phyloP scores from a whole-genome alignment of 139 green algal genomes.

The Pedinophyceae sp. region DNA sequence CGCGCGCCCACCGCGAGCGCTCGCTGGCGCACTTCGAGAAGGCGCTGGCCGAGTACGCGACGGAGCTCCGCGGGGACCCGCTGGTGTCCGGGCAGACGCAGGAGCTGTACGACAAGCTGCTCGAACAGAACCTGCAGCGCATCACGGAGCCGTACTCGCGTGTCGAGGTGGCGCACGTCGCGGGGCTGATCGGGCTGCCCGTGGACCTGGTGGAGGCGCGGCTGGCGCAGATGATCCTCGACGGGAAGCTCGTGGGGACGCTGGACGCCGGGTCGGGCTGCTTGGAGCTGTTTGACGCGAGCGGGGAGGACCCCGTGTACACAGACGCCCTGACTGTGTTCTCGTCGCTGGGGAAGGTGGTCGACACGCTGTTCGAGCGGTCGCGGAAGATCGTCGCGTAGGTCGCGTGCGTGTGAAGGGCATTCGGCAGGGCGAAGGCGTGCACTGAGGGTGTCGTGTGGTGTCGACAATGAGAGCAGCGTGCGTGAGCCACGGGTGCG shows the following conservation, averaged over 20 bases:
- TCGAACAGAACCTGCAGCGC: conserved; percentile 45
- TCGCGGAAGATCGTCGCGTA: conserved; percentile 45
- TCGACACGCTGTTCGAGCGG: conserved; percentile 65
- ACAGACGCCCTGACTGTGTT: conserved; percentile 60
- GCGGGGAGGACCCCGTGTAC: conserved; percentile 50
- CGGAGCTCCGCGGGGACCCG: conserved; percentile 65
- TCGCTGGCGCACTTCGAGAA: conserved; percentile 67
- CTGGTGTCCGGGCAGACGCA: conserved; percentile 79
- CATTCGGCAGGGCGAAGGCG: too few species aligned
- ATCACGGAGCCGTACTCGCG: conserved; percentile 88
- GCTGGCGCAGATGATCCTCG: conserved; percentile 86
- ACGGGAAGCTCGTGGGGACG: conserved; percentile 81
- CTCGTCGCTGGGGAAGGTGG: conserved; percentile 62
- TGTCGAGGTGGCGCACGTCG: conserved; percentile 86
- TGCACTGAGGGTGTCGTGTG: too few species aligned
- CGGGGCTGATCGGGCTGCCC: conserved; percentile 74
- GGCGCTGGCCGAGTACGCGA: conserved; percentile 40
- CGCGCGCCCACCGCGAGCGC: conserved; percentile 67
- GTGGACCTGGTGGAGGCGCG: conserved; percentile 66
- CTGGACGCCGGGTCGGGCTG: conserved; percentile 83
- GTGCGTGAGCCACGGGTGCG: too few species aligned
- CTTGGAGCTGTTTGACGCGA: conserved; percentile 59
- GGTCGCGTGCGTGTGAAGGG: too few species aligned
- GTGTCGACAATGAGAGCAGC: too few species aligned
- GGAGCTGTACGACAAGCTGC: conserved; percentile 42